Evolutionary conservation across 148 eudicot species (phyloP), one percentile per base, ranked within the genome.

Genomic region (Rhododendron vialii): DNA sequence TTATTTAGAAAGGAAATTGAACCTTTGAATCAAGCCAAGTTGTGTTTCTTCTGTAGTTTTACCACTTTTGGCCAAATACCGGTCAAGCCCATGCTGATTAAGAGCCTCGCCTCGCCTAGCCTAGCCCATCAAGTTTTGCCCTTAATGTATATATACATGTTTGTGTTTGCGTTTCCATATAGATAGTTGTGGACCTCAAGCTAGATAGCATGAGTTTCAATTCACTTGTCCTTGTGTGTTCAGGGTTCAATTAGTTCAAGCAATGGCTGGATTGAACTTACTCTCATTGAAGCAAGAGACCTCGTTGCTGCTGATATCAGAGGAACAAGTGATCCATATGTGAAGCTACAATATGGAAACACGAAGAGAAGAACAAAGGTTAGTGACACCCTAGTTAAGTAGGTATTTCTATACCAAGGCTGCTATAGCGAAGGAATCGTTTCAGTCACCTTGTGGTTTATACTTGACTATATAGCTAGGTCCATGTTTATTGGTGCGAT

Each of bases 311-410:
- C 99, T 83, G 99, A 97, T 86, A 89, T 95, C 79, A 90, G 98
- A 85, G 99, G 99, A 86, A 94, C 99, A 53, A 97, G 99, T 88
- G 99, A 97, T 91, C 99, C 99, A 26, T 97, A 92, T 89, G 98
- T 97, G 71, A 93, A 90, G 85, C 90, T 97, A 87, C 96, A 94
- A 26, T 94, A 97, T 84, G 99, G 99, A 83, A 92, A 88, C 86
- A 84, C 89, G 82, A 97, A 88, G 92, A 93, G 92, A 87, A 91
- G 90, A 83, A 97, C 98, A 51, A 97, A 97, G 96, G 99, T 92
- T 88, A 89, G 86, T 10, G 41, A 47, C 69, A 63, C 18, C 8
- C 17, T 24, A 22, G 10, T 26, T 14, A 36, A 41, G 45, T 5
- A 41, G 45, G 7, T 6, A 6, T 41, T 41, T 41, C 45, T 41